A percentile compares a stretch with the other conserved stretches of the same genome.
Conservation (phyloP, 2,329 filamentous ascomycete species). For the Zymoseptoria crescenta region DNA sequence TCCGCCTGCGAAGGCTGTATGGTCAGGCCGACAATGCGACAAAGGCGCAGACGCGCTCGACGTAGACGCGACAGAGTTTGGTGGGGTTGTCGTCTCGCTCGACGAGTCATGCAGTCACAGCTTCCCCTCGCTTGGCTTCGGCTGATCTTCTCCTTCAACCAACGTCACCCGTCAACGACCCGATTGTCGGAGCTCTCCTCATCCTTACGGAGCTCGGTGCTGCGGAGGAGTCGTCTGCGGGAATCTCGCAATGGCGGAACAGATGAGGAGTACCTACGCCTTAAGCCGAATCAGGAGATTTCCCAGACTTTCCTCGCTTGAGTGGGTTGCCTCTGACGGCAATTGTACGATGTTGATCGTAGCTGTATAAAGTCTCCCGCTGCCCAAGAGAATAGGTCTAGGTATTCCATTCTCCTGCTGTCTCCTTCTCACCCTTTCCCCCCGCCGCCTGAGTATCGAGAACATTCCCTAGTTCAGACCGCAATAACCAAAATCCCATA, state of each 20-base stretch:
- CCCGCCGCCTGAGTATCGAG: too few relatives aligned
- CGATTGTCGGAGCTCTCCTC: not conserved
- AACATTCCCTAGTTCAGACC: not conserved
- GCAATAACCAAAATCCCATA: not conserved
- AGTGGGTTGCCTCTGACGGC: not conserved
- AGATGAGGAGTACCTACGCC: not conserved
- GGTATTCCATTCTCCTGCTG: too few relatives aligned
- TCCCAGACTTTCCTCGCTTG: not conserved
- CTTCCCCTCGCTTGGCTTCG: not conserved
- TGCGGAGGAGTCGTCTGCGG: not conserved
- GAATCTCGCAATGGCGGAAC: not conserved
- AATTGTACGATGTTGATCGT: not conserved
- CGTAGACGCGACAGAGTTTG: not conserved
- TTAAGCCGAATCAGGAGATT: not conserved
- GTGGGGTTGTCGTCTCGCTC: not conserved
- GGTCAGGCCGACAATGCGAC: too few relatives aligned
- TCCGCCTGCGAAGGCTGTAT: too few relatives aligned
- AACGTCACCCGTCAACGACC: not conserved
- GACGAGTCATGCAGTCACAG: not conserved
- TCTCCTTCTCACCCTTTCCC: too few relatives aligned
- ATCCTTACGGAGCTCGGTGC: not conserved
- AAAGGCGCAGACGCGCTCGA: not conserved
- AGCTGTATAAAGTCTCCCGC: not conserved
- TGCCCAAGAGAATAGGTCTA: too few relatives aligned
- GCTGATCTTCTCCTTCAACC: not conserved